Evolutionary conservation across 345 rosid species (phyloP).

Genomic region (Eucalyptus albens): DNA sequence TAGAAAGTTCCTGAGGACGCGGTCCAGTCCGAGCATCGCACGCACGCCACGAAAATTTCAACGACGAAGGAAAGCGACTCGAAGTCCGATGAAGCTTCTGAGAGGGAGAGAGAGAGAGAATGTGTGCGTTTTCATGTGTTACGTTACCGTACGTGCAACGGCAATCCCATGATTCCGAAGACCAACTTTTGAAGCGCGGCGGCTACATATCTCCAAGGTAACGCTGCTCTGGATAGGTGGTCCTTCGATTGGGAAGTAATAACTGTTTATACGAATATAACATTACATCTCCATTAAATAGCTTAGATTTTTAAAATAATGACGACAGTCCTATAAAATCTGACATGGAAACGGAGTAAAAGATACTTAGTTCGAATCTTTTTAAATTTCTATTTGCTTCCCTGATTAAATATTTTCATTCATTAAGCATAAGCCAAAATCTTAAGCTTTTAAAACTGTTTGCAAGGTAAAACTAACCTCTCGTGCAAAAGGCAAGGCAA

Average conservation of each 20-base stretch:
- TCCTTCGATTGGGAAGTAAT: background rate
- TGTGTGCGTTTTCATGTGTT: background rate
- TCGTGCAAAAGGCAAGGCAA: background rate
- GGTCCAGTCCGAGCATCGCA: background rate
- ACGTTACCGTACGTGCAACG: background rate
- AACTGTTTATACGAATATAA: too few species aligned
- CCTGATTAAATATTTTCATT: too few species aligned
- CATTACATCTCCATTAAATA: background rate
- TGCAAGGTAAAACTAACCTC: too few species aligned
- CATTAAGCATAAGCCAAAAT: background rate
- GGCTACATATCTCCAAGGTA: background rate
- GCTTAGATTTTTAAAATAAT: background rate
- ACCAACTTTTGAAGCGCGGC: background rate
- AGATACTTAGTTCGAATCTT: background rate
- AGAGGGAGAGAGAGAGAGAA: background rate
- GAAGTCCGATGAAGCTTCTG: background rate
- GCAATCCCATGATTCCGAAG: background rate
- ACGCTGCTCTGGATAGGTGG: background rate
- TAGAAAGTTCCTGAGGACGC: background rate
- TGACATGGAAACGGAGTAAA: accelerated
- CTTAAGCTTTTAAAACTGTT: too few species aligned
- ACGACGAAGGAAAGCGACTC: background rate
- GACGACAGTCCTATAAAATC: background rate
- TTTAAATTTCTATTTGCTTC: too few species aligned
- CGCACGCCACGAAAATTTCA: background rate